Conservation (phyloP, 257 asterid genomes). For the Mitragyna speciosa region DNA sequence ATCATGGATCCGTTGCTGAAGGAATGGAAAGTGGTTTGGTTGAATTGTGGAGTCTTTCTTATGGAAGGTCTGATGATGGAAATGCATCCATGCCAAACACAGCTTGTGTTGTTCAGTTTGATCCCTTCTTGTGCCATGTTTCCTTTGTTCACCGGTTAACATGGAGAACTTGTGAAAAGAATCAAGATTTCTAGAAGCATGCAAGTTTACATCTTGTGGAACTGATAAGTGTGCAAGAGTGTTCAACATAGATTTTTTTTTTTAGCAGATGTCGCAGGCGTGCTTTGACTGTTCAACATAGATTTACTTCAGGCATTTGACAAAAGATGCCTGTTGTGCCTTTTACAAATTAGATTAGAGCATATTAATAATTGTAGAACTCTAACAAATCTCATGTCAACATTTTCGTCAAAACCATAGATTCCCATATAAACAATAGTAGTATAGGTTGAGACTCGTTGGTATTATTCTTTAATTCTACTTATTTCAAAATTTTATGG, state of each 20-base stretch:
- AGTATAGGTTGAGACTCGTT: neutral
- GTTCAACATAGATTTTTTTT: conserved; percentile 42
- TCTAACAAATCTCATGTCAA: too few species aligned
- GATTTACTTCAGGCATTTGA: conserved; percentile 12
- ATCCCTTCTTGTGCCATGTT: conserved; percentile 73
- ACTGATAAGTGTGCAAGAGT: conserved; percentile 90
- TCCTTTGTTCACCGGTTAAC: conserved; percentile 68
- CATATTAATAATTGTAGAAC: neutral
- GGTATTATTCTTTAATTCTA: neutral
- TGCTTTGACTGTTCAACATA: conserved; percentile 56
- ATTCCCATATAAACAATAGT: neutral
- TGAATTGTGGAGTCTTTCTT: conserved; percentile 69
- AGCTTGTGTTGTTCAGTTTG: conserved; percentile 49
- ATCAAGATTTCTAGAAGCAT: conserved; percentile 32
- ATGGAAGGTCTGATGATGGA: conserved; percentile 21
- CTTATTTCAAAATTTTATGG: neutral
- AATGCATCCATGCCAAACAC: conserved; percentile 31
- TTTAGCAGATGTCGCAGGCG: too few species aligned
- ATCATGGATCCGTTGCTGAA: conserved; percentile 67
- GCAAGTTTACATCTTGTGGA: conserved; percentile 92
- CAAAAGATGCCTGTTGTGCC: neutral
- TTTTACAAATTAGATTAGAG: neutral
- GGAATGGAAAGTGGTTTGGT: conserved; percentile 90
- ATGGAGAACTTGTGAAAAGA: conserved; percentile 55
- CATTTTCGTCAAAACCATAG: neutral